A percentile compares a stretch with the other conserved stretches of the same genome.
Evolutionary conservation across 2,329 filamentous ascomycete genomes (phyloP).

Genomic region (Exserohilum turcica): DNA sequence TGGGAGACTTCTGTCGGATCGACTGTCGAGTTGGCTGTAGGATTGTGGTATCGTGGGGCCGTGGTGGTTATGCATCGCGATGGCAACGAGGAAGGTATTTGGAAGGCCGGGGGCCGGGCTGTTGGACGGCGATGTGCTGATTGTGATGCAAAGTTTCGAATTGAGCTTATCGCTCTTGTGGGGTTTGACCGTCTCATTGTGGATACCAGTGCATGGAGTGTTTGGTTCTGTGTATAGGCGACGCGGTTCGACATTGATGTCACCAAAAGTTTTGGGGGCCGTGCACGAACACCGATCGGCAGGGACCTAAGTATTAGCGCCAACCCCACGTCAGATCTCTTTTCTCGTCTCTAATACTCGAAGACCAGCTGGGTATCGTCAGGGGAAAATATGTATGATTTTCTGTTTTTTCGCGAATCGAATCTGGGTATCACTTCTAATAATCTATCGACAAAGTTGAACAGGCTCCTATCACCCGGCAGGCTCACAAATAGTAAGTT

Average conservation of each 20-base stretch:
- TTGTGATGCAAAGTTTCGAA: conserved; percentile 7
- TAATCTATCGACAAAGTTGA: no score
- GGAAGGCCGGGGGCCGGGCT: not conserved
- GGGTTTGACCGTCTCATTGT: conserved; percentile 20
- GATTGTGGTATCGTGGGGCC: conserved; percentile 20
- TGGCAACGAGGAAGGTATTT: conserved; percentile 2
- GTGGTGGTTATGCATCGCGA: conserved; percentile 25
- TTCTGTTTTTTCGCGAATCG: no score
- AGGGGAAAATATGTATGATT: no score
- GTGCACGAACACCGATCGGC: conserved; percentile 2
- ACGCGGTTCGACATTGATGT: conserved; percentile 15
- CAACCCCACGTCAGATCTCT: not conserved
- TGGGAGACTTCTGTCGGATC: conserved; percentile 89
- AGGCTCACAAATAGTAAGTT: no score
- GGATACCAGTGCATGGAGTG: not conserved
- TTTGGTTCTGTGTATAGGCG: not conserved
- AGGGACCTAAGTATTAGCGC: not conserved
- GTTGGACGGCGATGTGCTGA: not conserved
- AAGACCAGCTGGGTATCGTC: no score
- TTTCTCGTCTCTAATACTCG: no score
- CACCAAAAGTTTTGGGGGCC: conserved; percentile 16
- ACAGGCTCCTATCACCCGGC: no score
- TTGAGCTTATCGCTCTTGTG: conserved; percentile 14
- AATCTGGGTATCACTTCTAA: no score
- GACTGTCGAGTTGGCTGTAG: conserved; percentile 52